phyloP scores from a whole-genome alignment of 306 rosid species.

The Cyclanthera cordifolia region DNA sequence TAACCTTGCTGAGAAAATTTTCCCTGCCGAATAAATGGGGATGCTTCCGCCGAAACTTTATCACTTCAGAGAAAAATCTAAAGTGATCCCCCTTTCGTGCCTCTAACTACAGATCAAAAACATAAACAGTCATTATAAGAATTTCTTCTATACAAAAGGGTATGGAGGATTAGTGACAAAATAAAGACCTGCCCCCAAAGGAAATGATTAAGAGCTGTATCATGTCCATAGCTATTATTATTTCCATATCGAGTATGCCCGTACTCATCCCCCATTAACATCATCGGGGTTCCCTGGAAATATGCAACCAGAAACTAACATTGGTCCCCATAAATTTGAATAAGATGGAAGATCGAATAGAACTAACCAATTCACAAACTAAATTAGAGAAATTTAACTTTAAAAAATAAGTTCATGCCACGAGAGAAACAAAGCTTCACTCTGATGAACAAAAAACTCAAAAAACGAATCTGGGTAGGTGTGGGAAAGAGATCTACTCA shows the following conservation, averaged over 20 bases:
- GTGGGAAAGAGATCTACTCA: neutral
- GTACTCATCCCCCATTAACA: slow-evolving; percentile 97
- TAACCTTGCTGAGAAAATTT: slow-evolving; percentile 54
- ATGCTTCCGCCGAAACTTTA: slow-evolving; percentile 52
- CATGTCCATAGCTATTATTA: slow-evolving; percentile 95
- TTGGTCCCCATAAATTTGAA: slow-evolving; percentile 13
- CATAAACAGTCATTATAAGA: slow-evolving; percentile 2
- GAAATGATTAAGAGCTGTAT: slow-evolving; percentile 59
- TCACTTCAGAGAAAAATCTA: slow-evolving; percentile 65
- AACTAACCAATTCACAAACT: slow-evolving; percentile 1
- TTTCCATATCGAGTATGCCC: slow-evolving; percentile 85
- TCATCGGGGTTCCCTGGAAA: slow-evolving; percentile 85
- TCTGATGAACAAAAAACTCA: neutral
- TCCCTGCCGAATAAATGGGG: slow-evolving; percentile 43
- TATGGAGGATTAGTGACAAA: neutral
- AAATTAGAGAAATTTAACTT: neutral
- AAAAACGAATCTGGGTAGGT: neutral
- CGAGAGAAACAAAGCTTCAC: neutral
- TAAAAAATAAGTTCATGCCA: neutral
- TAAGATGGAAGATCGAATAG: neutral
- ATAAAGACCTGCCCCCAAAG: slow-evolving; percentile 61
- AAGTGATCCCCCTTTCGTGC: slow-evolving; percentile 52
- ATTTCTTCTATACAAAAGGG: slow-evolving; percentile 19
- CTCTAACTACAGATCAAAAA: slow-evolving; percentile 44
- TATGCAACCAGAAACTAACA: slow-evolving; percentile 23